phyloP scores from a whole-genome alignment of 2,329 filamentous ascomycete species.

The Annulohypoxylon truncatum region DNA sequence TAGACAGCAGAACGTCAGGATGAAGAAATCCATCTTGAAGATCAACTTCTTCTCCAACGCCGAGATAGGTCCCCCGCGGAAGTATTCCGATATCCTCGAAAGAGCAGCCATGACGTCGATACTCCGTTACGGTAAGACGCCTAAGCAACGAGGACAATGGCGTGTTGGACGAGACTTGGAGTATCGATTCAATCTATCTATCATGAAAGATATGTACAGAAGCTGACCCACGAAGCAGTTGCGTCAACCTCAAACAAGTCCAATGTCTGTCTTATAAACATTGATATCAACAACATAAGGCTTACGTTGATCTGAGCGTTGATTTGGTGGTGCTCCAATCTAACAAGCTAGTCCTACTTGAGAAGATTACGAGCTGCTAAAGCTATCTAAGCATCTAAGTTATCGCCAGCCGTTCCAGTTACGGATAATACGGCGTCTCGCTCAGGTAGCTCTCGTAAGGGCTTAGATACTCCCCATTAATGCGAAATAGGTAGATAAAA shows the following conservation, averaged over 20 bases:
- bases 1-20: slow-evolving; percentile 46
- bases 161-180: background rate
- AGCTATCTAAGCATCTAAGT: background rate
- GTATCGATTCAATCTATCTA: background rate
- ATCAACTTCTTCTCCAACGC: slow-evolving; percentile 45
- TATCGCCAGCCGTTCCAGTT: background rate
- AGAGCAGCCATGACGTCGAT: slow-evolving; percentile 4
- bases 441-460: too few species aligned
- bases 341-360: background rate
- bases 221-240: background rate
- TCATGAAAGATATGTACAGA: background rate
- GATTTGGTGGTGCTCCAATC: background rate
- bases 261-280: background rate
- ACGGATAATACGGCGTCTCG: background rate
- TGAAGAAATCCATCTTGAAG: slow-evolving; percentile 50
- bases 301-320: background rate
- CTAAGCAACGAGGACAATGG: background rate
- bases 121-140: background rate
- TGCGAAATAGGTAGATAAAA: background rate
- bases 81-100: slow-evolving; percentile 6
- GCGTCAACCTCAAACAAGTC: too few species aligned
- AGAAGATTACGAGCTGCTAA: background rate
- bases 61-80: slow-evolving; percentile 1
- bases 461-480: background rate
- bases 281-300: background rate